Conservation (phyloP, 1,139 yeast genomes). For the Hemisphaericaspora subhashii region DNA sequence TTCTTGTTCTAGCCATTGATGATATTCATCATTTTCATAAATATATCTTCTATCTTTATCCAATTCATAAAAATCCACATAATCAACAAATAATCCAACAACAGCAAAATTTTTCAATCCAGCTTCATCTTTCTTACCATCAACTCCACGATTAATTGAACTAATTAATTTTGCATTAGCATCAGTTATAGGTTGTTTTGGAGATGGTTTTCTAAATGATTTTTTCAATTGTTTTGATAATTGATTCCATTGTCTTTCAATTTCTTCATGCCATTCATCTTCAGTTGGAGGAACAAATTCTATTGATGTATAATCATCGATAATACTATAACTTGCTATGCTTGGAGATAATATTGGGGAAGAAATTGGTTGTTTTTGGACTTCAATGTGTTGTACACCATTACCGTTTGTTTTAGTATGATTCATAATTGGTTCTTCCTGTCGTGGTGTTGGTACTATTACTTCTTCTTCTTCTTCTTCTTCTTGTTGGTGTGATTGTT, state of each 20-base stretch:
- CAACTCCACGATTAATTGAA: constrained; percentile 77
- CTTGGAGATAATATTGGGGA: constrained; percentile 31
- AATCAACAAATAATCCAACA: constrained; percentile 66
- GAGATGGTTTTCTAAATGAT: constrained; percentile 70
- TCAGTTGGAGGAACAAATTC: constrained; percentile 46
- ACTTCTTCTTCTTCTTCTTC: no score
- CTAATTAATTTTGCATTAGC: constrained; percentile 61
- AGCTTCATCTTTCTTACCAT: constrained; percentile 68
- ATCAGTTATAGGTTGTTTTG: constrained; percentile 59
- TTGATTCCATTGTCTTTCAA: constrained; percentile 60
- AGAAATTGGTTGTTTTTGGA: constrained; percentile 19
- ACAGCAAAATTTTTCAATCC: constrained; percentile 73
- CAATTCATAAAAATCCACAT: constrained; percentile 69
- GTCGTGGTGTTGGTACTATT: not conserved
- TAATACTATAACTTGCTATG: constrained; percentile 7
- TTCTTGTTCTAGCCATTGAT: constrained; percentile 74
- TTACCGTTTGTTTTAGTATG: not conserved
- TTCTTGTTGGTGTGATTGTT: constrained; percentile 4
- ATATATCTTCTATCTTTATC: constrained; percentile 57
- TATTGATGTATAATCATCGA: constrained; percentile 6
- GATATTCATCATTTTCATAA: constrained; percentile 54
- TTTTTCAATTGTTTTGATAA: constrained; percentile 61
- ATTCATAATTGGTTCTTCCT: not conserved
- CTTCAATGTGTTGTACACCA: not conserved
- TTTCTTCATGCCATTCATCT: constrained; percentile 67